Evolutionary conservation across 345 rosid species (phyloP).

Genomic region (Excoecaria cochinchinensis): DNA sequence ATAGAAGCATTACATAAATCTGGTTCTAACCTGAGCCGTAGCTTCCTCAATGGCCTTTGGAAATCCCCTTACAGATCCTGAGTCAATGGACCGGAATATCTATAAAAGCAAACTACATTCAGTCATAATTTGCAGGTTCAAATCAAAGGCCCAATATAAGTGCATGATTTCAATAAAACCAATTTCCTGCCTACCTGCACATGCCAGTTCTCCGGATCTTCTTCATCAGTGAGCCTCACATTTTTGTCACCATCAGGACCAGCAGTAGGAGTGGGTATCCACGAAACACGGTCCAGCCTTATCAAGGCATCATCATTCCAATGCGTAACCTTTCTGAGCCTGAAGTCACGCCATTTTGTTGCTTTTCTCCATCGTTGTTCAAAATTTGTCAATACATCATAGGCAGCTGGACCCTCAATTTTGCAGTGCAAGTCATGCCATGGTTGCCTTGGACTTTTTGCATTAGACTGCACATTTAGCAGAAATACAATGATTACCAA

Average conservation of each 20-base stretch:
- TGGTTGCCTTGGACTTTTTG: conserved; percentile 65
- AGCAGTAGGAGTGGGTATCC: conserved; percentile 52
- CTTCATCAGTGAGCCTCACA: conserved; percentile 39
- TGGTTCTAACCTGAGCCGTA: conserved; percentile 44
- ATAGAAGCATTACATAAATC: not conserved
- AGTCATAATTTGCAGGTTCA: conserved; percentile 4
- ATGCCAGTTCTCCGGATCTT: conserved; percentile 67
- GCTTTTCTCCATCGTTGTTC: conserved; percentile 68
- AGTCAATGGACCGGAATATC: conserved; percentile 76
- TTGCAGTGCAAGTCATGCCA: conserved; percentile 84
- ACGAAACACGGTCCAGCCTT: conserved; percentile 52
- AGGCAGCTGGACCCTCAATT: conserved; percentile 75
- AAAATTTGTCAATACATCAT: conserved; percentile 59
- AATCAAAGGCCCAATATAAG: not conserved
- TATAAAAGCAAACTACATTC: conserved; percentile 17
- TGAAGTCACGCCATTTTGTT: conserved; percentile 53
- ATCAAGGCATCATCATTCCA: conserved; percentile 59
- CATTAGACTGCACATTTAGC: conserved; percentile 32
- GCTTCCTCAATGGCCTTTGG: conserved; percentile 53
- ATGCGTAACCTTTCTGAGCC: conserved; percentile 44
- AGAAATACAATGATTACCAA: conserved; percentile 7
- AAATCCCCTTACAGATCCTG: conserved; percentile 71
- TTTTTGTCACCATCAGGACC: conserved; percentile 40
- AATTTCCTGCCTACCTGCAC: conserved; percentile 45
- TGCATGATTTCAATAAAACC: not conserved